These are phyloP conservation scores for Triadica sebifera DNA, from an alignment of 345 rosid genomes.

Conservation along the genomic window DNA sequence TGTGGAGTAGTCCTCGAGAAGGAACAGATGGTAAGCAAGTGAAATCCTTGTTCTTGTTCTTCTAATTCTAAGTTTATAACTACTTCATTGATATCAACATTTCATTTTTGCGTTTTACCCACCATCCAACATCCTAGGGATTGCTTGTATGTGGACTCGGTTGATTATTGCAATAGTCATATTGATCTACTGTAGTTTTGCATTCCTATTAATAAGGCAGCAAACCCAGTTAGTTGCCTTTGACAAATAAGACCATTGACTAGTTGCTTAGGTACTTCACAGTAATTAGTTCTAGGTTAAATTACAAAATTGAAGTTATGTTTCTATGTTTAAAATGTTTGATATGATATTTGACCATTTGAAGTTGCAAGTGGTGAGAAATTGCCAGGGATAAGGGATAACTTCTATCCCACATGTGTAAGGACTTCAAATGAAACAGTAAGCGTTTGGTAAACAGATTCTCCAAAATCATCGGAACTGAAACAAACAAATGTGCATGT, in stretches of 20 bases:
- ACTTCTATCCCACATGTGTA: no score
- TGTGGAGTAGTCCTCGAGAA: slow-evolving; percentile 83
- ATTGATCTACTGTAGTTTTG: background rate
- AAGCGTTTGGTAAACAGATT: background rate
- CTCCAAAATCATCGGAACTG: background rate
- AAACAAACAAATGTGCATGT: background rate
- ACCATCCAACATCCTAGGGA: background rate
- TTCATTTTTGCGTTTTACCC: background rate
- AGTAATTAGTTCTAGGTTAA: background rate
- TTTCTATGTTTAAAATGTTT: background rate
- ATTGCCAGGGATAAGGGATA: background rate
- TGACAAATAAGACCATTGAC: background rate
- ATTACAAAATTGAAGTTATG: background rate
- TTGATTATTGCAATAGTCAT: background rate
- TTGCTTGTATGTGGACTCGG: background rate
- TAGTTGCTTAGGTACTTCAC: background rate
- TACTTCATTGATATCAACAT: background rate
- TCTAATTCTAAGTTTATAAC: background rate
- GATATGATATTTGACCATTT: background rate
- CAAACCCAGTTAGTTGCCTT: background rate
- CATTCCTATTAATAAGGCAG: background rate
- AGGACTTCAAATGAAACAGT: background rate
- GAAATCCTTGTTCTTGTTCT: background rate
- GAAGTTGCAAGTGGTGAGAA: background rate
- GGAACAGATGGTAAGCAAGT: slow-evolving; percentile 67